Evolutionary conservation across 208 protist genomes (phyloP).

Genomic region (Strigomonas culicis): DNA sequence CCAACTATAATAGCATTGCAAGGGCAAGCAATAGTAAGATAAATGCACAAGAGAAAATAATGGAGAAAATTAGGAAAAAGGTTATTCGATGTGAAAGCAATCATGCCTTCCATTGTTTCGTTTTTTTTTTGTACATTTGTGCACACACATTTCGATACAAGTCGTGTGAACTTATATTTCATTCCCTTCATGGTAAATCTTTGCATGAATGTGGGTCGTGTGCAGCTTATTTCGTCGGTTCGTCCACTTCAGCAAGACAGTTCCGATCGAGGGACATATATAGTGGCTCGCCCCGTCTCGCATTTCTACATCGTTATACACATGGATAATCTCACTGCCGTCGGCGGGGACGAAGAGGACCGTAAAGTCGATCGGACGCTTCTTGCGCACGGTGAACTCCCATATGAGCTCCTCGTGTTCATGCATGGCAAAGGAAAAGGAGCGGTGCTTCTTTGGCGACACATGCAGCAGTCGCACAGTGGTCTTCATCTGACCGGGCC

Average conservation of each 20-base stretch:
- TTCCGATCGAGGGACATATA: constrained; percentile 29
- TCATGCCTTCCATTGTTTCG: background rate
- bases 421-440: constrained; percentile 30
- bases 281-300: constrained; percentile 53
- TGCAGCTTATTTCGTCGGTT: constrained; percentile 30
- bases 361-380: constrained; percentile 34
- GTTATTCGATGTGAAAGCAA: background rate
- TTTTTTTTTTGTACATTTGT: constrained; percentile 1
- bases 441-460: constrained; percentile 19
- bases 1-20: background rate
- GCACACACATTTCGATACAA: background rate
- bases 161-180: background rate
- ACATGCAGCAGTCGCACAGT: constrained; percentile 27
- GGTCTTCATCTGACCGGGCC: no score
- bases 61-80: constrained; percentile 9
- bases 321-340: constrained; percentile 29
- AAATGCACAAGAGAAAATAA: constrained; percentile 14
- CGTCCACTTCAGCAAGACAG: constrained; percentile 57
- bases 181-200: constrained; percentile 23
- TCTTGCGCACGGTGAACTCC: constrained; percentile 45
- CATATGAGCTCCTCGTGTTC: constrained; percentile 47
- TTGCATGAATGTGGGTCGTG: constrained; percentile 25
- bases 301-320: constrained; percentile 13
- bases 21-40: background rate
- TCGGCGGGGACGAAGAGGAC: constrained; percentile 41